Conservation (phyloP, 169 alveolate genomes). For the Plasmodium billcollinsi region DNA sequence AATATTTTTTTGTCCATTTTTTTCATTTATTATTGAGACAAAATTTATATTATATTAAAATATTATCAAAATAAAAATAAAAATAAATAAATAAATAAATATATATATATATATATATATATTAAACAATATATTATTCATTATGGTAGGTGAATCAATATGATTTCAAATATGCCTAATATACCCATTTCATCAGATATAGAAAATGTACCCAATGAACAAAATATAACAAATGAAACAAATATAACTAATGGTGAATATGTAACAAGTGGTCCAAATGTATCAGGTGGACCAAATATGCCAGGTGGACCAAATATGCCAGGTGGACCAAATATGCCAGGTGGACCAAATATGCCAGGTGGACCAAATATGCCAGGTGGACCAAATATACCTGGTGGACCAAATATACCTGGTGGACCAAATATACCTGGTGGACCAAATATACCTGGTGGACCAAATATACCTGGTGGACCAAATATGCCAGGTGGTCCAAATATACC, state of each 20-base stretch:
- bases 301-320: background rate
- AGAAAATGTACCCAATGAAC: slow-evolving; percentile 12
- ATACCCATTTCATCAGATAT: slow-evolving; percentile 11
- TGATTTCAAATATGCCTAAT: slow-evolving; percentile 15
- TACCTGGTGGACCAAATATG: background rate
- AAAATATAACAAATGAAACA: background rate
- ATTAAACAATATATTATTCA: background rate
- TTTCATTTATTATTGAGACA: too few relatives aligned
- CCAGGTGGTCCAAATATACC: background rate
- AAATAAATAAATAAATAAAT: background rate
- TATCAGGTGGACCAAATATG: slow-evolving; percentile 6
- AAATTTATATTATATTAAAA: too few relatives aligned
- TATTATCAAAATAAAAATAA: background rate
- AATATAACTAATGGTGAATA: background rate
- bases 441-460: background rate
- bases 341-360: background rate
- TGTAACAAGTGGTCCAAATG: background rate
- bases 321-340: slow-evolving; percentile 2
- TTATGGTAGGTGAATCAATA: background rate
- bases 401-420: slow-evolving; percentile 2
- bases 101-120: background rate
- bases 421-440: background rate
- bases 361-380: background rate
- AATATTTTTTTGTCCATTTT: too few relatives aligned
- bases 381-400: background rate